Conservation (phyloP, 805 yeast species). For the Hanseniaspora occidentalis region DNA sequence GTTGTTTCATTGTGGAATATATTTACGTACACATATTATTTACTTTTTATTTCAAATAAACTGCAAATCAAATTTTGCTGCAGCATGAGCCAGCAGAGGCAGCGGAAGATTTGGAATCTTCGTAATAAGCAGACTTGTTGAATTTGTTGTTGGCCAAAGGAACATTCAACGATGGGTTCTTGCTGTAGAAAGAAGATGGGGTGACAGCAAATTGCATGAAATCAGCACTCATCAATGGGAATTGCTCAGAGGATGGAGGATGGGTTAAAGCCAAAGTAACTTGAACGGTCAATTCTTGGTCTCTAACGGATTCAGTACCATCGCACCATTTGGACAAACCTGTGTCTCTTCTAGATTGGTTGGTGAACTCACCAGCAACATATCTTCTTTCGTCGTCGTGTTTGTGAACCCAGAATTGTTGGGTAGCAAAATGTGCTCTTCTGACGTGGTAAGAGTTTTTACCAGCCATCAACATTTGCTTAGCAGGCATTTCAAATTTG, state of each 20-base stretch:
- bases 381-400: slow-evolving; percentile 58
- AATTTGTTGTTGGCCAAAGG: slow-evolving; percentile 58
- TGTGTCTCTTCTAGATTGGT: slow-evolving; percentile 59
- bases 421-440: slow-evolving; percentile 65
- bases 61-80: too few relatives aligned
- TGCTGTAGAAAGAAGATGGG: slow-evolving; percentile 66
- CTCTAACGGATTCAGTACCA: slow-evolving; percentile 55
- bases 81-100: slow-evolving; percentile 8
- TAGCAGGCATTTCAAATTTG: slow-evolving; percentile 61
- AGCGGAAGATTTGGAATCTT: slow-evolving; percentile 10
- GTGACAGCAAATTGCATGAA: slow-evolving; percentile 52
- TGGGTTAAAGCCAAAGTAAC: slow-evolving; percentile 74
- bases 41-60: too few relatives aligned
- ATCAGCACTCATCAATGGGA: slow-evolving; percentile 86
- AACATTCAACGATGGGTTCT: slow-evolving; percentile 66
- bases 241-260: slow-evolving; percentile 72
- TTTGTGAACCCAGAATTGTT: slow-evolving; percentile 75
- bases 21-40: neutral
- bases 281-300: slow-evolving; percentile 69
- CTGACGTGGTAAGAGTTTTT: slow-evolving; percentile 49
- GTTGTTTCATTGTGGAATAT: neutral
- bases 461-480: slow-evolving; percentile 62
- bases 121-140: slow-evolving; percentile 45
- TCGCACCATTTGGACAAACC: slow-evolving; percentile 65
- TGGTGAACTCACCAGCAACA: slow-evolving; percentile 81